These are phyloP conservation scores for Phalaenopsis aphrodite DNA, from an alignment of 106 monocot genomes.

Conservation along the genomic window DNA sequence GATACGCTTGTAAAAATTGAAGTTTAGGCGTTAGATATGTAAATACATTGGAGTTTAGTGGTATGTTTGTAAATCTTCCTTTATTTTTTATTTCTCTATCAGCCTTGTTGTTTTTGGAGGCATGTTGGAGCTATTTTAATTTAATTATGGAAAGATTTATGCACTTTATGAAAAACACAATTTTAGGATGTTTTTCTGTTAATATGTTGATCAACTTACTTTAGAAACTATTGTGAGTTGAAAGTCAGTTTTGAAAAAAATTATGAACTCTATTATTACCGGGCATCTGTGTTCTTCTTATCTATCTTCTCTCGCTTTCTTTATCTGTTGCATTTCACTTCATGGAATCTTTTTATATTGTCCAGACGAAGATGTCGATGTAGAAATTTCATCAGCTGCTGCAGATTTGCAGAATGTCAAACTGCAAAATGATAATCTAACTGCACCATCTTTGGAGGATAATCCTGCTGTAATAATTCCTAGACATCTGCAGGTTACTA, in stretches of 20 bases:
- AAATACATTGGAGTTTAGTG: too few species aligned
- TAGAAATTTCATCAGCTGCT: conserved; percentile 43
- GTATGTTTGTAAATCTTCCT: too few species aligned
- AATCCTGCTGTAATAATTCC: conserved; percentile 87
- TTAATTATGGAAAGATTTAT: neutral
- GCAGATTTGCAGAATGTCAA: conserved; percentile 53
- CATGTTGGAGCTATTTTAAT: neutral
- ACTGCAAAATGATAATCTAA: conserved; percentile 43
- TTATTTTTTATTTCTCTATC: neutral
- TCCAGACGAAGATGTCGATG: conserved; percentile 46
- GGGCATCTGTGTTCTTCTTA: too few species aligned
- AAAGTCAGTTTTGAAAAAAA: too few species aligned
- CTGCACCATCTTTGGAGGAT: conserved; percentile 30
- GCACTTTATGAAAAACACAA: neutral
- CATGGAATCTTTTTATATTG: conserved; percentile 13
- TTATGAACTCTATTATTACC: too few species aligned
- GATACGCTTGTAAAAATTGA: too few species aligned
- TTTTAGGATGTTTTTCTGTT: neutral
- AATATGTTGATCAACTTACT: neutral
- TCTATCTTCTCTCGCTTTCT: neutral
- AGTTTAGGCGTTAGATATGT: too few species aligned
- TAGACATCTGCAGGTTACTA: conserved; percentile 64
- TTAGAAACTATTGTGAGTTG: too few species aligned
- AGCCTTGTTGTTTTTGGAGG: neutral
- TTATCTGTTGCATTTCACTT: neutral